These are phyloP conservation scores for Diaporthe aspalathi DNA, from an alignment of 2,329 filamentous ascomycete genomes.

Conservation along the genomic window DNA sequence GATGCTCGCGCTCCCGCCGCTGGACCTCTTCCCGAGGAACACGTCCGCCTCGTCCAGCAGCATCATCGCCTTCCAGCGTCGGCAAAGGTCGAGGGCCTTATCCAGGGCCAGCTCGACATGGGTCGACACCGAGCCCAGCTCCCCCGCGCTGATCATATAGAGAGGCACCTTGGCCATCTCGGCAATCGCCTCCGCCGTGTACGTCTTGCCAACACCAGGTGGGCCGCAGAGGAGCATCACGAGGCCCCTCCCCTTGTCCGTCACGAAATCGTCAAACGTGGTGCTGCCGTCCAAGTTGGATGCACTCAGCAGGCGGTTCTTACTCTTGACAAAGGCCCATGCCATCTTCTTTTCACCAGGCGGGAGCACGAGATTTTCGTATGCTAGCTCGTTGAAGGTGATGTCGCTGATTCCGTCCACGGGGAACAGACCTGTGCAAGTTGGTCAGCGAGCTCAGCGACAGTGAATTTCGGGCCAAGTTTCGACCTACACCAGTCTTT, in stretches of 20 bases:
- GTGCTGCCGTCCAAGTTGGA: not conserved
- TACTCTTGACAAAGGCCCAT: conserved; percentile 18
- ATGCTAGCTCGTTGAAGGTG: conserved; percentile 58
- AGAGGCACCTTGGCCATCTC: conserved; percentile 53
- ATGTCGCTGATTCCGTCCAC: conserved; percentile 46
- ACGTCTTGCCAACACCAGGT: conserved; percentile 29
- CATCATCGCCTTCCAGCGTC: conserved; percentile 56
- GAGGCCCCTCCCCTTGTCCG: conserved; percentile 40
- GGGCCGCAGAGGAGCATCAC: conserved; percentile 28
- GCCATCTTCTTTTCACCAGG: conserved; percentile 54
- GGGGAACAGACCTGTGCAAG: not conserved
- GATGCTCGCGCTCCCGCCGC: conserved; percentile 44
- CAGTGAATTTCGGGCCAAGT: too few relatives aligned
- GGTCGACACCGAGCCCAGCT: conserved; percentile 50
- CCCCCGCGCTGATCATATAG: conserved; percentile 53
- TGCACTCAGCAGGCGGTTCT: not conserved
- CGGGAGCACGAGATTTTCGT: conserved; percentile 46
- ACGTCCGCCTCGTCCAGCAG: conserved; percentile 58
- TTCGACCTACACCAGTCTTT: conserved; percentile 16
- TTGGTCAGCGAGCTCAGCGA: not conserved
- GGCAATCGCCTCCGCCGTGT: conserved; percentile 46
- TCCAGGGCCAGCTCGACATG: conserved; percentile 49
- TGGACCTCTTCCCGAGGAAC: conserved; percentile 52
- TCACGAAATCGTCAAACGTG: conserved; percentile 40
- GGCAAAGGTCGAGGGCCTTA: conserved; percentile 50